These are phyloP conservation scores for Ceratobasidium sp. DNA, from an alignment of 1,284 basidiomycete species.

Conservation along the genomic window DNA sequence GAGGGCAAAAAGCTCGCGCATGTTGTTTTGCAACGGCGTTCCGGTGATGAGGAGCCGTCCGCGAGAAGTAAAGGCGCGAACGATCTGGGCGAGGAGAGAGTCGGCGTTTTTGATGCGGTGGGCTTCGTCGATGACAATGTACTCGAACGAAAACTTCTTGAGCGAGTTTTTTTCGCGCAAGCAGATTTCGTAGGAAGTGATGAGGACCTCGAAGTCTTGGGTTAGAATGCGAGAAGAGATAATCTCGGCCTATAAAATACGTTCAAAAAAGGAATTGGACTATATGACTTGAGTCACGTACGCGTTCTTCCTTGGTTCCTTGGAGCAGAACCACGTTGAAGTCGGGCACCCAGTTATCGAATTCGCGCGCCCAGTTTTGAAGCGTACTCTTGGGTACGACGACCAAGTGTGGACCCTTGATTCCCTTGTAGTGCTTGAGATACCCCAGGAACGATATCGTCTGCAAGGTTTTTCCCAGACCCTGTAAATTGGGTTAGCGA, in stretches of 20 bases:
- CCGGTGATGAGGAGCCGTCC: slow-evolving; percentile 96
- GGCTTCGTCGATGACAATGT: slow-evolving; percentile 99
- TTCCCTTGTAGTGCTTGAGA: slow-evolving; percentile 86
- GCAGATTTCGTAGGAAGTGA: slow-evolving; percentile 98
- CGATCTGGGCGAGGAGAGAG: slow-evolving; percentile 95
- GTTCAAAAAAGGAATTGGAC: neutral
- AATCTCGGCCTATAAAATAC: slow-evolving; percentile 67
- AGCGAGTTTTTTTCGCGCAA: slow-evolving; percentile 92
- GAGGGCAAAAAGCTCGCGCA: slow-evolving; percentile 96
- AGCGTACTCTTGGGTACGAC: slow-evolving; percentile 98
- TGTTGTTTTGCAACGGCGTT: slow-evolving; percentile 96
- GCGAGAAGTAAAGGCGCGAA: slow-evolving; percentile 89
- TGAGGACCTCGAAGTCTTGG: slow-evolving; percentile 93
- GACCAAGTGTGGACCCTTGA: slow-evolving; percentile 88
- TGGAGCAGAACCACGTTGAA: slow-evolving; percentile 87
- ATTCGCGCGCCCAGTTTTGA: slow-evolving; percentile 97
- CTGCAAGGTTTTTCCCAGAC: slow-evolving; percentile 97
- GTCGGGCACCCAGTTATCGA: slow-evolving; percentile 92
- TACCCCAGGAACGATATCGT: slow-evolving; percentile 98
- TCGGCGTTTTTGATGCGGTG: slow-evolving; percentile 99
- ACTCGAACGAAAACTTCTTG: slow-evolving; percentile 97
- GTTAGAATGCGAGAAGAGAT: slow-evolving; percentile 84
- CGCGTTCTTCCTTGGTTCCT: slow-evolving; percentile 91
- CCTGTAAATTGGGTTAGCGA: slow-evolving; percentile 63
- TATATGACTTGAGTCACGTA: slow-evolving; percentile 53